Percentiles rank a stretch among this genome's conserved stretches.
Conservation (phyloP, 495 filamentous ascomycete genomes). For the Hamigera avellanea region DNA sequence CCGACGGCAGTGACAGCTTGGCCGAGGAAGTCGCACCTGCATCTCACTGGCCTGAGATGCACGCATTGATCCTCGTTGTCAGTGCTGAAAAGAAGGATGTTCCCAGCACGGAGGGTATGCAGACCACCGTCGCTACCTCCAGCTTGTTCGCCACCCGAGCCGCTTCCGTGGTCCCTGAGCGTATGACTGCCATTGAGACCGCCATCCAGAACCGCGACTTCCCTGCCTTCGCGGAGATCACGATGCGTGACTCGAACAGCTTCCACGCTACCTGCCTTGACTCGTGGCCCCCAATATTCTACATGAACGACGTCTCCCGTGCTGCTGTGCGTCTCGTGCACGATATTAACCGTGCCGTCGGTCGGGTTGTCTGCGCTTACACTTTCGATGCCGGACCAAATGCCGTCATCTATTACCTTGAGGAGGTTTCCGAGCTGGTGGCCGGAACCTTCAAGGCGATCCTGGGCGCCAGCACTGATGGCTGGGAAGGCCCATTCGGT, state of each 20-base stretch:
- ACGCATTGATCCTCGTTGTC: conserved; percentile 79
- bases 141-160: conserved; percentile 67
- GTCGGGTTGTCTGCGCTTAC: conserved; percentile 74
- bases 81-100: conserved; percentile 92
- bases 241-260: conserved; percentile 90
- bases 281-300: conserved; percentile 94
- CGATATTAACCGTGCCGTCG: conserved; percentile 65
- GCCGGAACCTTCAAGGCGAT: conserved; percentile 54
- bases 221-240: conserved; percentile 72
- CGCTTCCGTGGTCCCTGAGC: conserved; percentile 59
- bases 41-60: conserved; percentile 90
- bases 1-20: conserved; percentile 70
- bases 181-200: conserved; percentile 79
- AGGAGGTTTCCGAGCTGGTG: conserved; percentile 59
- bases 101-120: conserved; percentile 84
- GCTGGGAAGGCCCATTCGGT: conserved; percentile 48
- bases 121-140: conserved; percentile 83
- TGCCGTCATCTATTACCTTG: conserved; percentile 86
- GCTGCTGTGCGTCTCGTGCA: conserved; percentile 82
- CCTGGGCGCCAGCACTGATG: conserved; percentile 37
- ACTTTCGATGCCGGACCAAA: conserved; percentile 98
- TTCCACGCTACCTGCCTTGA: conserved; percentile 95
- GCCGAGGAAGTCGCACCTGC: conserved; percentile 80
- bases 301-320: conserved; percentile 84
- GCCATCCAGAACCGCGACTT: conserved; percentile 74